Percentiles rank a stretch among this genome's conserved stretches.
Conservation (phyloP, 495 filamentous ascomycete genomes). For the Lasiosphaeria miniovina region DNA sequence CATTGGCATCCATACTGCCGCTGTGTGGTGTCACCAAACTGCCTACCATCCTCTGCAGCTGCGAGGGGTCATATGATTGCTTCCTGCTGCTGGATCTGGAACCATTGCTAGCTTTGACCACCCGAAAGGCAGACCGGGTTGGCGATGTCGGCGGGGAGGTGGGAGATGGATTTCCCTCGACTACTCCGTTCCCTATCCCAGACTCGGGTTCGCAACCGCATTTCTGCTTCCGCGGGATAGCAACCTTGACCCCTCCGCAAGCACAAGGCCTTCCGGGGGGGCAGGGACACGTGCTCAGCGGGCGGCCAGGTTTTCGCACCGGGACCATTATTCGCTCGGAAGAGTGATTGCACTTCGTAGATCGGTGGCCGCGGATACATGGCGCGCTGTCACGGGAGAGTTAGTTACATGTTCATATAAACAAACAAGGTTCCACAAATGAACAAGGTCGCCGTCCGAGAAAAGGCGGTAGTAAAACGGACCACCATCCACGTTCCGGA, state of each 20-base stretch:
- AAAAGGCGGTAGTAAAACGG: neutral
- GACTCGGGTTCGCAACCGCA: slow-evolving; percentile 41
- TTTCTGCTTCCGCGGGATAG: slow-evolving; percentile 49
- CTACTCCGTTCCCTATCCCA: neutral
- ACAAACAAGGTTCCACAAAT: neutral
- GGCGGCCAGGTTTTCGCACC: slow-evolving; percentile 77
- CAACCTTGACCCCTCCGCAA: slow-evolving; percentile 50
- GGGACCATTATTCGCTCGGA: slow-evolving; percentile 70
- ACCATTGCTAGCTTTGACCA: slow-evolving; percentile 35
- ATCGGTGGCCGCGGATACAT: slow-evolving; percentile 83
- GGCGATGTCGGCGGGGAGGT: slow-evolving; percentile 35
- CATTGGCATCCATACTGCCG: slow-evolving; percentile 17
- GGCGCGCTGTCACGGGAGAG: slow-evolving; percentile 55
- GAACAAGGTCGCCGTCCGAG: neutral
- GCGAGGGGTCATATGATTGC: slow-evolving; percentile 41
- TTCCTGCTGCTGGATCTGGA: slow-evolving; percentile 36
- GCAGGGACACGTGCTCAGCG: slow-evolving; percentile 74
- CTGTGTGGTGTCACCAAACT: slow-evolving; percentile 28
- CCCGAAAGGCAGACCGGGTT: slow-evolving; percentile 36
- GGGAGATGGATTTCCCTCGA: slow-evolving; percentile 18
- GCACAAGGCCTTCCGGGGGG: slow-evolving; percentile 53
- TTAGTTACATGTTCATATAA: slow-evolving; percentile 20
- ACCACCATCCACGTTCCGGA: slow-evolving; percentile 1
- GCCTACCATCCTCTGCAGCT: slow-evolving; percentile 45
- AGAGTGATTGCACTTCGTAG: slow-evolving; percentile 76